Conservation (phyloP, 2,329 filamentous ascomycete genomes). For the Exophiala alcalophila region DNA sequence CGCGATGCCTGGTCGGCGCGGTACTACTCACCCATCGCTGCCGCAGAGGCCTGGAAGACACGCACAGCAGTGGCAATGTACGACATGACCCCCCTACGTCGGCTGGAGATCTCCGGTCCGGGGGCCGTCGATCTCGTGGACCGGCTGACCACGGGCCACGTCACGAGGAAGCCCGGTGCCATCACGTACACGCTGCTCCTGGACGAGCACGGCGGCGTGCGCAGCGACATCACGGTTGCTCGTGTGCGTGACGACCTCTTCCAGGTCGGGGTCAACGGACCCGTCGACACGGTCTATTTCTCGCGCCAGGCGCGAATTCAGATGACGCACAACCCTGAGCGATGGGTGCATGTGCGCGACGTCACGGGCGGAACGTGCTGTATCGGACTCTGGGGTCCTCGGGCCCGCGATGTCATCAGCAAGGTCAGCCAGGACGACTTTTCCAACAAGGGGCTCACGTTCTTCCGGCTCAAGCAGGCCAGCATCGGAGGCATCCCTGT, state of each 20-base stretch:
- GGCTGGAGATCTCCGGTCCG: constrained; percentile 58
- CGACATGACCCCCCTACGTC: constrained; percentile 60
- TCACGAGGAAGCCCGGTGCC: constrained; percentile 47
- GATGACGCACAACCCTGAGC: constrained; percentile 38
- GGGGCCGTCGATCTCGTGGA: constrained; percentile 57
- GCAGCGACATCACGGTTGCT: constrained; percentile 57
- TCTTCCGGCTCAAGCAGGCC: constrained; percentile 50
- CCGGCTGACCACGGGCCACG: constrained; percentile 37
- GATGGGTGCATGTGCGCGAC: constrained; percentile 55
- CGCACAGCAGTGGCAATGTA: constrained; percentile 61
- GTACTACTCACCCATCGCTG: constrained; percentile 58
- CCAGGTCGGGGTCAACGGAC: constrained; percentile 57
- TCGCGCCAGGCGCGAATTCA: constrained; percentile 53
- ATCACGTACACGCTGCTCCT: constrained; percentile 59
- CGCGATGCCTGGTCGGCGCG: constrained; percentile 59
- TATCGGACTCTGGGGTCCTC: constrained; percentile 62
- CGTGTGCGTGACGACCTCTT: constrained; percentile 47
- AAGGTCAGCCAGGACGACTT: constrained; percentile 33
- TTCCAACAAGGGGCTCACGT: constrained; percentile 42
- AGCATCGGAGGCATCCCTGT: constrained; percentile 57
- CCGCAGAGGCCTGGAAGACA: constrained; percentile 64
- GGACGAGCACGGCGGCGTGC: constrained; percentile 52
- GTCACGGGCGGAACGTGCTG: constrained; percentile 60
- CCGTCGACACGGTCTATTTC: constrained; percentile 55
- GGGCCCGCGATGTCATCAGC: constrained; percentile 51